phyloP scores from a whole-genome alignment of 2,329 filamentous ascomycete genomes.

The Trichoderma brevicompactum region DNA sequence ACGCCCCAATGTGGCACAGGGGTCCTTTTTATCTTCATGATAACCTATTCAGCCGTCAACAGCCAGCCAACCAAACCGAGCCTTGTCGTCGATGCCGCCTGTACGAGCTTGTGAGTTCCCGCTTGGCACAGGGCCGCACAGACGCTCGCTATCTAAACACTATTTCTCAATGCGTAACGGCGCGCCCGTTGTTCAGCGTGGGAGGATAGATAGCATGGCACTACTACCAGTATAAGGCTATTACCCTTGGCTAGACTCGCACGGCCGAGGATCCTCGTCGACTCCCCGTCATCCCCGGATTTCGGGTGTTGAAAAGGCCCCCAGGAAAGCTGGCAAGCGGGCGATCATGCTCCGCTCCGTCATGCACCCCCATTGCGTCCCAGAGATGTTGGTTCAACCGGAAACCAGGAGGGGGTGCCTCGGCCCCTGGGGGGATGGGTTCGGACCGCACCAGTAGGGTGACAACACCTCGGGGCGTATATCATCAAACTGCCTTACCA shows the following conservation, averaged over 20 bases:
- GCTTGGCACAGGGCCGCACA: neutral
- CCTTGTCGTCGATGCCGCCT: neutral
- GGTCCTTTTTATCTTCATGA: neutral
- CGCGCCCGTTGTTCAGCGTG: neutral
- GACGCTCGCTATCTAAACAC: neutral
- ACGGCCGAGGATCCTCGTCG: neutral
- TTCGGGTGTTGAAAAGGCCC: slow-evolving; percentile 13
- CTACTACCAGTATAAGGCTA: neutral
- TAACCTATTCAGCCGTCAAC: neutral
- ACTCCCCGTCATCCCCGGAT: slow-evolving; percentile 7
- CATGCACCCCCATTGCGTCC: slow-evolving; percentile 9
- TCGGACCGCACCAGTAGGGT: slow-evolving; percentile 6
- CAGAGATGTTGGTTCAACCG: neutral
- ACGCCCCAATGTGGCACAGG: slow-evolving; percentile 8
- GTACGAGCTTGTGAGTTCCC: neutral
- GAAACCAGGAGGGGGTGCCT: neutral
- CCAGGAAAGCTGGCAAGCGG: slow-evolving; percentile 16
- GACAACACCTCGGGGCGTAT: neutral
- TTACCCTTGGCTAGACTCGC: neutral
- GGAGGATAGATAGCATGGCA: neutral
- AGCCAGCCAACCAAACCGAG: slow-evolving; percentile 6
- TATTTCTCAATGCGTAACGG: neutral
- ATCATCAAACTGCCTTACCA: neutral
- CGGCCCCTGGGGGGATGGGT: neutral
- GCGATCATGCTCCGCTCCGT: slow-evolving; percentile 22